These are phyloP conservation scores for Tephrocybe rancida DNA, from an alignment of 768 basidiomycete genomes.

Conservation along the genomic window DNA sequence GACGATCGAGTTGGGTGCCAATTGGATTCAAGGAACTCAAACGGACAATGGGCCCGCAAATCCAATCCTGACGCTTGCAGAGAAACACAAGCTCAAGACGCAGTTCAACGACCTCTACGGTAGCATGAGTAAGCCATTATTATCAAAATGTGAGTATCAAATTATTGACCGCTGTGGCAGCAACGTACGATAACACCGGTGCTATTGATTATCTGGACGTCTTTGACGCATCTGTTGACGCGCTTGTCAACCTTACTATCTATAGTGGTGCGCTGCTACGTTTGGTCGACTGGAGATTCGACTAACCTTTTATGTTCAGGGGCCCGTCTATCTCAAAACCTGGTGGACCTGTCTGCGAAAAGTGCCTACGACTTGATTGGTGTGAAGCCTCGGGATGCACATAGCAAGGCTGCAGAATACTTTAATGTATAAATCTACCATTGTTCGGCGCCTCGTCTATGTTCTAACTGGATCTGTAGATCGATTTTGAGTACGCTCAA, in stretches of 20 bases:
- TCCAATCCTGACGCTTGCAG: constrained; percentile 59
- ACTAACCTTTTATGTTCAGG: constrained; percentile 32
- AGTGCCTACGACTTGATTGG: constrained; percentile 57
- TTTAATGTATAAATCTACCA: constrained; percentile 36
- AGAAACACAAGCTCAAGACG: constrained; percentile 54
- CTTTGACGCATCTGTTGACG: constrained; percentile 41
- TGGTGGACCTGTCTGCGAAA: constrained; percentile 56
- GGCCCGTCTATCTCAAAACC: constrained; percentile 40
- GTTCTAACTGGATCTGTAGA: constrained; percentile 20
- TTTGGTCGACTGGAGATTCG: too few species aligned
- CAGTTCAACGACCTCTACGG: constrained; percentile 45
- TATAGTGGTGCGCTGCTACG: constrained; percentile 40
- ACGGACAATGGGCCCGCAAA: constrained; percentile 51
- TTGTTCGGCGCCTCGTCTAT: background rate
- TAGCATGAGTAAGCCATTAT: constrained; percentile 36
- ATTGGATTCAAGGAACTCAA: constrained; percentile 62
- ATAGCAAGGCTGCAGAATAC: constrained; percentile 59
- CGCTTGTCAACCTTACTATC: constrained; percentile 41
- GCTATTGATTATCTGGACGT: constrained; percentile 46
- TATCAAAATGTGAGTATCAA: background rate
- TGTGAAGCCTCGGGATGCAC: constrained; percentile 42
- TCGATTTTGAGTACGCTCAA: constrained; percentile 57
- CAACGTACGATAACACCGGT: constrained; percentile 58
- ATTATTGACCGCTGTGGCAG: constrained; percentile 26
- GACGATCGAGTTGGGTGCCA: constrained; percentile 59